phyloP scores from a whole-genome alignment of 2,329 filamentous ascomycete species.

The Coniochaeta prunicola region DNA sequence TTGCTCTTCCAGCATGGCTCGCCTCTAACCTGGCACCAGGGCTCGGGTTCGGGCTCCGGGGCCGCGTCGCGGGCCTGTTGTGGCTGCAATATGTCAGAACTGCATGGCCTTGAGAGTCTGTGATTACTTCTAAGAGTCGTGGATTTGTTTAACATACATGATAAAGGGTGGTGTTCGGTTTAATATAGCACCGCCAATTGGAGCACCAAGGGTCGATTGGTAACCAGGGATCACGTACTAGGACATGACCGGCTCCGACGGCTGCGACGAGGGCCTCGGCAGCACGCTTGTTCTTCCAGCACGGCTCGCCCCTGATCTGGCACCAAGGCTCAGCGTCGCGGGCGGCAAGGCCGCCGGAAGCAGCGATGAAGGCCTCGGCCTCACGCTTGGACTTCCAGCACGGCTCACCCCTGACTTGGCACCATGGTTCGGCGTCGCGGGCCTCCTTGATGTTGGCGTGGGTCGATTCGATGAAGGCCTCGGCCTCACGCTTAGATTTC shows the following conservation, averaged over 20 bases:
- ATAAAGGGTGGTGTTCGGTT: too few species aligned
- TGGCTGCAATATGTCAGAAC: too few species aligned
- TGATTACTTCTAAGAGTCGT: too few species aligned
- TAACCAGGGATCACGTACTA: not conserved
- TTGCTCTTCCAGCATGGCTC: slow-evolving; percentile 35
- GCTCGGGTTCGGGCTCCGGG: slow-evolving; percentile 15
- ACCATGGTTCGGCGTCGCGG: slow-evolving; percentile 18
- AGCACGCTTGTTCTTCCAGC: slow-evolving; percentile 35
- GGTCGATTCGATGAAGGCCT: slow-evolving; percentile 22
- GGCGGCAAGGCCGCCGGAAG: slow-evolving; percentile 16
- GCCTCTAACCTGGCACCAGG: slow-evolving; percentile 28
- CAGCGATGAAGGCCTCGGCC: slow-evolving; percentile 22
- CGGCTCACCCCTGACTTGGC: slow-evolving; percentile 12
- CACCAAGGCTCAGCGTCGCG: slow-evolving; percentile 22
- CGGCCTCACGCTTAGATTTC: slow-evolving; percentile 31
- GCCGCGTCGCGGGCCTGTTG: slow-evolving; percentile 8
- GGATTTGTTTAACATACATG: too few species aligned
- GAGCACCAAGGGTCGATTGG: too few species aligned
- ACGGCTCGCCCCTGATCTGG: slow-evolving; percentile 28
- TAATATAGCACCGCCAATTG: too few species aligned
- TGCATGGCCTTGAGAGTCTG: too few species aligned
- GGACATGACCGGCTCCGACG: slow-evolving; percentile 22
- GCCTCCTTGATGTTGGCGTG: slow-evolving; percentile 14
- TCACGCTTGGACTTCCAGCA: slow-evolving; percentile 38
- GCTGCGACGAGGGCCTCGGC: slow-evolving; percentile 22